Base-by-base conservation (phyloP, 2,329 filamentous ascomycete species). In the Pestalotiopsis sp. region DNA sequence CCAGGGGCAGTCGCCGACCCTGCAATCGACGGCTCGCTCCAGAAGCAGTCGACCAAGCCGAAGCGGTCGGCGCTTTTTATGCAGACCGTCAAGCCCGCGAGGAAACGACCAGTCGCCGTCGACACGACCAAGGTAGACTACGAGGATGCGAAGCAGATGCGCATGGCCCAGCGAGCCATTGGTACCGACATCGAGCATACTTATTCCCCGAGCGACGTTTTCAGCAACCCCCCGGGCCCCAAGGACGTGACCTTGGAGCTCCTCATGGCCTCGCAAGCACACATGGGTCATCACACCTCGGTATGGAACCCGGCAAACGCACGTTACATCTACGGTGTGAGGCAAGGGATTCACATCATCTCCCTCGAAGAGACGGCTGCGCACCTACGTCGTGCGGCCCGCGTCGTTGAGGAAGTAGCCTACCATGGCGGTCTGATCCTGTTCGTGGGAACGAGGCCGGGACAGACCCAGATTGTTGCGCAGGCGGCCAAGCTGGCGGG, bases 241-340 rank as follows among this genome's bases (percentile, higher is more conserved):
- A 86, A 91, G 78, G 92, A 98, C 76, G 88, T 98, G 70, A 95
- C 94, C 62, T 90, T 99, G 69, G 95, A 98, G 84, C 87, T 97
- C 70, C 89, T 99, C 71, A 91, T 97, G 85, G 93, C 94, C 60
- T 90, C 92, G 39, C 94, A 97, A 82, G 90, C 90, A 67, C 94
- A 97, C 82, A 90, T 98, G 80, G 96, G 96, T 71, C 96, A 99
- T 82, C 89, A 93, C 76, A 95, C 92, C 0, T 93, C 93, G 70
- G 87, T 95, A 64, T 99, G 96, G 96, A 97, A 99, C 82, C 95
- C 96, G 12, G 91, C 90, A 66, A 99, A 98, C 83, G 91, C 94
- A 72, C 89, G 93, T 73, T 98, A 98, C 83, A 98, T 99, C 79
- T 95, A 93, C 79, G 96, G 96, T 75, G 89, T 97, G 70, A 88